Evolutionary conservation across 2,329 filamentous ascomycete genomes (phyloP).

Genomic region (Aspergillus sp.): DNA sequence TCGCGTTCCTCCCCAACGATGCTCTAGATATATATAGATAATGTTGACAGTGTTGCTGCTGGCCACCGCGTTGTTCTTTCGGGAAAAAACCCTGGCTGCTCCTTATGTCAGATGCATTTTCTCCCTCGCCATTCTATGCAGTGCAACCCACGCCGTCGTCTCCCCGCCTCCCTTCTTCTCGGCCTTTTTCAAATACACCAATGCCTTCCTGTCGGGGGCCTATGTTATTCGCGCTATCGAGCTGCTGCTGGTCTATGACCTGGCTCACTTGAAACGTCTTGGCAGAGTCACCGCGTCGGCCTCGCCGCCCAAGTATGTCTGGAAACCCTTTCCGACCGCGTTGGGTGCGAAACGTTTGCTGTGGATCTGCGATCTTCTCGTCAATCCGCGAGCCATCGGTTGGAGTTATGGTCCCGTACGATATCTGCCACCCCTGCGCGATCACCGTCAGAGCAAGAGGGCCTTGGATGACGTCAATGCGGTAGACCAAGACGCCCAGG

Average conservation of each 20-base stretch:
- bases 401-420: constrained; percentile 14
- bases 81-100: constrained; percentile 7
- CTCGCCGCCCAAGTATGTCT: constrained; percentile 9
- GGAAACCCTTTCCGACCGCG: constrained; percentile 10
- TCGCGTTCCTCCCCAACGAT: not conserved
- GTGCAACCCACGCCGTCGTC: constrained; percentile 11
- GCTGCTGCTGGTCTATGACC: constrained; percentile 12
- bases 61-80: constrained; percentile 7
- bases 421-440: constrained; percentile 8
- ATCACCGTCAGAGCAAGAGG: not conserved
- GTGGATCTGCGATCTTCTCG: constrained; percentile 10
- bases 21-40: not conserved
- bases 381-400: constrained; percentile 18
- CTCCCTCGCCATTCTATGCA: constrained; percentile 4
- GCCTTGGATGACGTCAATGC: not conserved
- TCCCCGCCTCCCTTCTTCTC: constrained; percentile 6
- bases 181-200: constrained; percentile 13
- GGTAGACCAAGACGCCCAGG: not conserved
- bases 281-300: constrained; percentile 1
- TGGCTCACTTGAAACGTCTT: constrained; percentile 7
- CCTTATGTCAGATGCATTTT: not conserved
- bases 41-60: constrained; percentile 10
- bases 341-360: constrained; percentile 7
- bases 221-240: constrained; percentile 16
- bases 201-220: constrained; percentile 15